Percentiles rank a stretch among this genome's conserved stretches.
Conservation (phyloP, 495 filamentous ascomycete species). For the Niebla homalea region DNA sequence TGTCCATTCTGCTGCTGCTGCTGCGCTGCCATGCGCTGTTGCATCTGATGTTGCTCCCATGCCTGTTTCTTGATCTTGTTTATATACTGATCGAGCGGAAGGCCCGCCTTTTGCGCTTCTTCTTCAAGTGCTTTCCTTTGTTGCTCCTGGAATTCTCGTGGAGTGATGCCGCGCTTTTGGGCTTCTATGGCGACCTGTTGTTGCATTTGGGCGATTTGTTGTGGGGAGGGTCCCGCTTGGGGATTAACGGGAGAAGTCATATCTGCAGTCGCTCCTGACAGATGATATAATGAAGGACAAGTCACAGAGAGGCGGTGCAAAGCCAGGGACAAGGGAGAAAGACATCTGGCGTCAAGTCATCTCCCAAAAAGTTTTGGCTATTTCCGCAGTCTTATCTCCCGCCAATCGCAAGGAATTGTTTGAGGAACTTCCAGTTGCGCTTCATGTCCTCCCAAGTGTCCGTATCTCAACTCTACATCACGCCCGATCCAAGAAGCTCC, state of each 20-base stretch:
- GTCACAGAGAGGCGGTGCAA: no score
- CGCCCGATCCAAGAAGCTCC: no score
- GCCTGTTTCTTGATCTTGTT: constrained; percentile 51
- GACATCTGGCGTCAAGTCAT: no score
- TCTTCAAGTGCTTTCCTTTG: constrained; percentile 42
- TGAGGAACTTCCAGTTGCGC: no score
- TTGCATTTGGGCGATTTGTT: constrained; percentile 77
- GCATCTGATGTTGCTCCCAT: constrained; percentile 35
- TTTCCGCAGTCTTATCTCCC: no score
- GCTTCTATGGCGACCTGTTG: constrained; percentile 68
- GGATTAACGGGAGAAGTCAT: constrained; percentile 34
- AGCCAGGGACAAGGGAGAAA: no score
- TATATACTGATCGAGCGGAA: constrained; percentile 52
- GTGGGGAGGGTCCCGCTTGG: constrained; percentile 59
- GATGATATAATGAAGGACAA: background rate
- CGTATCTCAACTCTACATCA: no score
- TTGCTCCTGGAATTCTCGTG: constrained; percentile 55
- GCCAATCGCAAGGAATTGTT: no score
- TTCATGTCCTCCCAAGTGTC: no score
- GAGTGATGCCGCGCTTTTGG: constrained; percentile 59
- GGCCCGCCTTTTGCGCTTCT: constrained; percentile 50
- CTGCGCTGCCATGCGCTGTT: constrained; percentile 31
- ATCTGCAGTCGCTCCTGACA: constrained; percentile 19
- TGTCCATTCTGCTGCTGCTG: constrained; percentile 24
- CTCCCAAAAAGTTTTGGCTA: background rate